Evolutionary conservation across 345 rosid species (phyloP), one percentile per base, ranked within the genome.

Genomic region (Diplotaxis tenuifolia): DNA sequence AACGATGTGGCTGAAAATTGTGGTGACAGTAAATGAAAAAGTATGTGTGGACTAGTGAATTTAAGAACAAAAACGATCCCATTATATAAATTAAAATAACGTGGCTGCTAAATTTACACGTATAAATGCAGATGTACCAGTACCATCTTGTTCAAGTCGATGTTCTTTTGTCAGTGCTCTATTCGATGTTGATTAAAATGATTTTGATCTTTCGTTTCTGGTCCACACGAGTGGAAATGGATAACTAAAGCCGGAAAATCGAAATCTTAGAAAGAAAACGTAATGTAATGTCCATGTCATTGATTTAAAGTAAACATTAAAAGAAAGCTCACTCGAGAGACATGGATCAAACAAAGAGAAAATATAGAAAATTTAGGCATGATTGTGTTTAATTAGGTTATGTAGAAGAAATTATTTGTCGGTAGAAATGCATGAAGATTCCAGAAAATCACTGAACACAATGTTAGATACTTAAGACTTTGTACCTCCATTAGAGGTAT

Each of bases 211-310:
- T 71, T 77, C 9, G 4, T 6, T 47, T 53, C 56, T 34, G 77
- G 80, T 77, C 80, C 80, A 77, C 80, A 77, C 72, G 68, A 71
- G 76, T 4, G 64, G 60, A 71, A 72, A 32, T 66, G 15, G 64
- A 77, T n/a, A 59, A 66, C n/a, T 57, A 65, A 60, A 71, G 73
- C 68, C 20, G 21, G 25, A 70, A 71, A 66, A 60, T 3, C 11
- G 29, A 65, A 52, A 42, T 42, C 36, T 15, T 71, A 27, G 60
- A 71, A 69, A 71, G 57, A 38, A 77, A 71, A 77, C 36, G 75
- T 42, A 31, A 76, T 47, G 66, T 56, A 34, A 63, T 56, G 79
- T 76, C 79, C 34, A 18, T 56, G 75, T 76, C 79, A 64, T 1
- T 47, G 42, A 55, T 70, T 55, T 55, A 45, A 76, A 64, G 75